Conservation (phyloP, 768 basidiomycete genomes). For the Mycena pura region DNA sequence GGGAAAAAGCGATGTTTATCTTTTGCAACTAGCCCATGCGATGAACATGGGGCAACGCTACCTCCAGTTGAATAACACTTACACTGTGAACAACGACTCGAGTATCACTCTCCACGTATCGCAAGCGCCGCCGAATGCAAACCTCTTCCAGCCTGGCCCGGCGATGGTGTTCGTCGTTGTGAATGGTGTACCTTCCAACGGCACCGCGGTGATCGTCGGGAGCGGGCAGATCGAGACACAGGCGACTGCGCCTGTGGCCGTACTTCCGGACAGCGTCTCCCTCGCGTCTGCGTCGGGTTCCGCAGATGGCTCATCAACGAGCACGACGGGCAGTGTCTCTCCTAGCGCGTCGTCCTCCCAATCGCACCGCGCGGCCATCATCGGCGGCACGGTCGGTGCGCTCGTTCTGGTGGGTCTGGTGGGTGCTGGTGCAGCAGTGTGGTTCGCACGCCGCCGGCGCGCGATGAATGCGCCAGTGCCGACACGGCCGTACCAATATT, state of each 20-base stretch:
- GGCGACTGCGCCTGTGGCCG: slow-evolving; percentile 49
- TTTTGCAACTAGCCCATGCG: too few species aligned
- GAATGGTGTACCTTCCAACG: slow-evolving; percentile 84
- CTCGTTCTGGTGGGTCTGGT: slow-evolving; percentile 47
- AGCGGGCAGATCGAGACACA: slow-evolving; percentile 80
- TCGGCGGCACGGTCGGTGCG: slow-evolving; percentile 49
- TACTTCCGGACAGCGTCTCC: slow-evolving; percentile 59
- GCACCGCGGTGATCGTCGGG: slow-evolving; percentile 78
- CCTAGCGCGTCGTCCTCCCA: slow-evolving; percentile 12
- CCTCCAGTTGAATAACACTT: slow-evolving; percentile 86
- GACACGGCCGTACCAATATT: slow-evolving; percentile 27
- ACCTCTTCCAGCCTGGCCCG: slow-evolving; percentile 90
- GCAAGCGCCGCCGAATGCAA: slow-evolving; percentile 84
- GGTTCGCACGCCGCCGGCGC: slow-evolving; percentile 73
- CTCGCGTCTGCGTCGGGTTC: slow-evolving; percentile 50
- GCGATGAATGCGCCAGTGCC: slow-evolving; percentile 55
- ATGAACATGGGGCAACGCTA: slow-evolving; percentile 90
- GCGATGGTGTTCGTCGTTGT: slow-evolving; percentile 84
- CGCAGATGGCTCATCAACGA: slow-evolving; percentile 33
- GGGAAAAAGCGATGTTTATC: too few species aligned
- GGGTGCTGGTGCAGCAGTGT: slow-evolving; percentile 39
- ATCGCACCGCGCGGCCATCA: slow-evolving; percentile 38
- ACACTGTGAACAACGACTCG: slow-evolving; percentile 79
- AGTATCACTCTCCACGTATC: slow-evolving; percentile 80
- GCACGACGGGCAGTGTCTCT: slow-evolving; percentile 13